Percentiles rank a stretch among this genome's conserved stretches.
These are phyloP conservation scores for Podaxis sp. DNA, from an alignment of 768 basidiomycete genomes.

Conservation along the genomic window DNA sequence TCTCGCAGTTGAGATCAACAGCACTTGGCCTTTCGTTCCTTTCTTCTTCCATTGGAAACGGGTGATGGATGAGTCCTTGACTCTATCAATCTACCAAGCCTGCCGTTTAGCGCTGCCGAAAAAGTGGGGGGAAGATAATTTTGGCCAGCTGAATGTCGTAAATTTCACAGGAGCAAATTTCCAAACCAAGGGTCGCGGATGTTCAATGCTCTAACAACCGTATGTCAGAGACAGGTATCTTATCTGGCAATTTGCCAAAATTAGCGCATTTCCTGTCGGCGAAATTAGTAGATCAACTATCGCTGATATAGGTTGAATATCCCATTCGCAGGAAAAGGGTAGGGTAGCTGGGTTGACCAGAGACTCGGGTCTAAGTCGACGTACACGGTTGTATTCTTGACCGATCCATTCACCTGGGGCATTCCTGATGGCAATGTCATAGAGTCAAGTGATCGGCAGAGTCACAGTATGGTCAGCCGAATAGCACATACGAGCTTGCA, in stretches of 20 bases:
- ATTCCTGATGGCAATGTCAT: not conserved
- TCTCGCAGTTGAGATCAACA: not conserved
- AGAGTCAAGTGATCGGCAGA: not conserved
- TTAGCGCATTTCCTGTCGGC: not conserved
- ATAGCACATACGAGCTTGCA: not conserved
- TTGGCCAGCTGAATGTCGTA: not conserved
- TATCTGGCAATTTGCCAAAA: constrained; percentile 4
- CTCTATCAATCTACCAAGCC: not conserved
- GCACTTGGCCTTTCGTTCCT: not conserved
- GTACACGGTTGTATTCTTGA: not conserved
- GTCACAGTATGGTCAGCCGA: not conserved
- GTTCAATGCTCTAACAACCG: not conserved
- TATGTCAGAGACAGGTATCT: not conserved
- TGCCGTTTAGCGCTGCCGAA: not conserved
- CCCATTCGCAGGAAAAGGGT: not conserved
- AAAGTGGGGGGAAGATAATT: not conserved
- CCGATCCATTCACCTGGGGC: not conserved
- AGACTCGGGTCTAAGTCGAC: not conserved
- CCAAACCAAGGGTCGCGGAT: not conserved
- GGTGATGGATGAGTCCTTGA: not conserved
- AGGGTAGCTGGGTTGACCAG: not conserved
- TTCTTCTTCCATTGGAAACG: not conserved
- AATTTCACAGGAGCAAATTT: not conserved
- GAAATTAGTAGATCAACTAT: not conserved
- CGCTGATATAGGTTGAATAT: not conserved